Evolutionary conservation across 129 eudicot species (phyloP).

Genomic region (Chrysanthemum seticuspe): DNA sequence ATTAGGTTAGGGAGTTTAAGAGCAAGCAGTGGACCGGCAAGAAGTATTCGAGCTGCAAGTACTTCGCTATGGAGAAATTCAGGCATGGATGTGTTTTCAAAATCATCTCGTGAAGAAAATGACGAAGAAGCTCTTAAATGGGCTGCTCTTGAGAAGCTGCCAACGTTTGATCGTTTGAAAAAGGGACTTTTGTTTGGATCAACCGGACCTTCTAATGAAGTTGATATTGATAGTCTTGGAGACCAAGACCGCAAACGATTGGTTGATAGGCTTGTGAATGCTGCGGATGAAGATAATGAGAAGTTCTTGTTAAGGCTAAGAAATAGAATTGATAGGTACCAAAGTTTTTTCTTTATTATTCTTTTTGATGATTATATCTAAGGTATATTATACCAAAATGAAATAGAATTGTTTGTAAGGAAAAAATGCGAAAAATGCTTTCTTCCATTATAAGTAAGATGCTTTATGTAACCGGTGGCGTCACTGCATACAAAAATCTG

Average conservation of each 20-base stretch:
- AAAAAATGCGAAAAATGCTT: too few species aligned
- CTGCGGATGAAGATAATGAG: constrained; percentile 68
- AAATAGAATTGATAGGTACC: constrained; percentile 53
- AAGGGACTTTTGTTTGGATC: constrained; percentile 60
- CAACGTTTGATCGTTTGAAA: constrained; percentile 64
- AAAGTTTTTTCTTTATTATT: not conserved
- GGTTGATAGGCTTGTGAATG: constrained; percentile 54
- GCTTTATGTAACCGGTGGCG: too few species aligned
- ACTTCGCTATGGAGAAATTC: constrained; percentile 48
- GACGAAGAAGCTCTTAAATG: constrained; percentile 86
- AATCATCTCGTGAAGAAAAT: constrained; percentile 50
- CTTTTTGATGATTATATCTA: not conserved
- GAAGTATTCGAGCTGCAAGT: constrained; percentile 11
- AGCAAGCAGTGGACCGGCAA: not conserved
- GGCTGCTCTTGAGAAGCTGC: constrained; percentile 79
- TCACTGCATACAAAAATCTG: too few species aligned
- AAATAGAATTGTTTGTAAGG: too few species aligned
- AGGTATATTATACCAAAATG: too few species aligned
- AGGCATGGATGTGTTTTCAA: constrained; percentile 49
- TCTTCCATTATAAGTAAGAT: too few species aligned
- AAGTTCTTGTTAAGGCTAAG: constrained; percentile 61
- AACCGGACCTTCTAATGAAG: constrained; percentile 40
- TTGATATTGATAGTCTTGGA: constrained; percentile 61
- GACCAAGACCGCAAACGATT: constrained; percentile 41
- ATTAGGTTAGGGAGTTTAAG: constrained; percentile 44